Evolutionary conservation across 2,329 filamentous ascomycete species (phyloP), one percentile per base, ranked within the genome.

Genomic region (Fusarium tjaetaba): DNA sequence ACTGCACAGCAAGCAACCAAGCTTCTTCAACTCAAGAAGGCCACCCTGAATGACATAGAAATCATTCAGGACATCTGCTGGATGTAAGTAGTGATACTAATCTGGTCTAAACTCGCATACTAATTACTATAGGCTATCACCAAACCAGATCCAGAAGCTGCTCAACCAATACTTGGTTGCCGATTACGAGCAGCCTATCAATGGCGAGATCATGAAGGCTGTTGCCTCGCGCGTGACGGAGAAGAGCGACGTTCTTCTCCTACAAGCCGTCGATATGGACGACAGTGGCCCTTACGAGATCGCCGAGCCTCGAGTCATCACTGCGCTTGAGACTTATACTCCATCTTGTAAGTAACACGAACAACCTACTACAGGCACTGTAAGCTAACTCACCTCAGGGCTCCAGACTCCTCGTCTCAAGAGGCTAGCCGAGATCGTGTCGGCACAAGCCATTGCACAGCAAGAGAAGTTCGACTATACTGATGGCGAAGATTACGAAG

Each of bases 1-100:
- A 59, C 24, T 32, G 11, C 55, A 76, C 71, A 94, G 92, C 96
- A 98, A 94, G 96, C 96, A 60, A 99, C 96, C 26, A 99, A 99
- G 86, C 91, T 99, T 73, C 88, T 99, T 74, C 96, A 99, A 83
- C 88, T 99, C 73, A 99, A 99, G 91, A 99, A 99, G 86, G 96
- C 96, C 14, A 99, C 96, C 2, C 86, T 99, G 81, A 99, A 98
- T 82, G 96, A 99, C 80, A 99, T 99, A 79, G 96, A 99, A 85
- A 99, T 99, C 79, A 99, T 99, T 79, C 96, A 99, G 86, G 96
- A 99, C 82, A 99, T 99, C 79, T 99, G 96, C 89, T 98, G 96
- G 96, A 98, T 98, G 96, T 97, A 86, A 91, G 94, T 89, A 41
- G 20, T 9, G 16, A 22, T 7, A 16, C 4, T 20, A 4, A n/a